These are phyloP conservation scores for Hypoxylon sp. DNA, from an alignment of 2,329 filamentous ascomycete genomes.

Conservation along the genomic window DNA sequence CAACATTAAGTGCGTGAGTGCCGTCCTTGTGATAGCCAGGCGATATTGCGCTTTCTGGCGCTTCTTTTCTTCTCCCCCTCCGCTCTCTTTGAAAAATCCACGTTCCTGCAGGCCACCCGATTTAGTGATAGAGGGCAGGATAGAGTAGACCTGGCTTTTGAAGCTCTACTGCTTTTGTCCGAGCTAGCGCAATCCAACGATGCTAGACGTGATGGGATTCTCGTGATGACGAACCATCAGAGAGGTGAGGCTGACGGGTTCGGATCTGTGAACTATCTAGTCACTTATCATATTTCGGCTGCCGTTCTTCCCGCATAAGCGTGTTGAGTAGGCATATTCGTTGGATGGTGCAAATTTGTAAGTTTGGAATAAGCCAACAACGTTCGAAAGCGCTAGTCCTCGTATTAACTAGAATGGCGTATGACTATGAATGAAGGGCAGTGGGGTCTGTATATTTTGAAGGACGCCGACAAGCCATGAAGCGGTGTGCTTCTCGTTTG, in stretches of 20 bases:
- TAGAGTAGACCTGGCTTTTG: constrained; percentile 24
- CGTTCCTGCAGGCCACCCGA: constrained; percentile 33
- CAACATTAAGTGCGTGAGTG: constrained; percentile 26
- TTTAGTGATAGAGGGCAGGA: constrained; percentile 21
- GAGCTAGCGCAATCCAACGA: constrained; percentile 28
- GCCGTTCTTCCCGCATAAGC: constrained; percentile 19
- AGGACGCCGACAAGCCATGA: constrained; percentile 20
- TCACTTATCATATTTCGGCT: constrained; percentile 14
- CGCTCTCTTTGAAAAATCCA: constrained; percentile 11
- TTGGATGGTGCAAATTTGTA: constrained; percentile 4
- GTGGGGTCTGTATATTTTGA: constrained; percentile 3
- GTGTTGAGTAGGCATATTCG: constrained; percentile 14
- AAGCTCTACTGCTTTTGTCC: constrained; percentile 23
- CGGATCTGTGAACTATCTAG: constrained; percentile 9
- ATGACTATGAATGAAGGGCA: constrained; percentile 16
- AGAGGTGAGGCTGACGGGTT: constrained; percentile 26
- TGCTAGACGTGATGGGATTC: constrained; percentile 27
- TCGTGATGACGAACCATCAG: constrained; percentile 28
- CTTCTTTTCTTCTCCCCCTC: constrained; percentile 29
- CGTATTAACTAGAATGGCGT: constrained; percentile 30
- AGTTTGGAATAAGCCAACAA: constrained; percentile 18
- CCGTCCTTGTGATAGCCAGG: constrained; percentile 30
- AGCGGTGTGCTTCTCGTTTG: constrained; percentile 38
- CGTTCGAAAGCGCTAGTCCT: constrained; percentile 17
- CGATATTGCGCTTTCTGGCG: constrained; percentile 31